phyloP scores from a whole-genome alignment of 2,329 filamentous ascomycete genomes.

The Paraphaeosphaeria sporulosa region DNA sequence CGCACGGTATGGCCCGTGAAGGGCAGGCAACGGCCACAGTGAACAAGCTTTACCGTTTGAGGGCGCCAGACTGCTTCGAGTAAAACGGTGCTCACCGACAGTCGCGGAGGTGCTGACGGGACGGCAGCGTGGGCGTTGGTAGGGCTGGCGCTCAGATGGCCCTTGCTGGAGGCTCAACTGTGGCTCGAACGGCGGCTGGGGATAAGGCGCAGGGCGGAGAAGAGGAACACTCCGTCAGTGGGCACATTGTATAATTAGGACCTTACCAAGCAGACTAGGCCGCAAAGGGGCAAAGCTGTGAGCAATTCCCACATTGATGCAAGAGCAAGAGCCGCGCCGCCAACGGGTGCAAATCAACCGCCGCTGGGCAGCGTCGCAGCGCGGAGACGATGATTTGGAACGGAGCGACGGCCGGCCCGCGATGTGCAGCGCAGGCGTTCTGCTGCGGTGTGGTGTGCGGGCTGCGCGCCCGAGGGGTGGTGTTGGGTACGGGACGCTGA shows the following conservation, averaged over 20 bases:
- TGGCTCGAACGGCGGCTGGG: constrained; percentile 14
- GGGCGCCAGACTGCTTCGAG: constrained; percentile 21
- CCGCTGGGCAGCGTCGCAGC: not conserved
- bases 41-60: constrained; percentile 24
- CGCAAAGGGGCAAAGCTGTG: constrained; percentile 3
- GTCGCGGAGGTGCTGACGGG: constrained; percentile 28
- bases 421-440: not conserved
- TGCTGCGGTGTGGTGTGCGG: not conserved
- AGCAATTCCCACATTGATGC: not conserved
- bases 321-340: constrained; percentile 8
- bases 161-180: constrained; percentile 26
- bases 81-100: constrained; percentile 30
- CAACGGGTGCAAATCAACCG: constrained; percentile 1
- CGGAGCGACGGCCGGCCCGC: too few relatives aligned
- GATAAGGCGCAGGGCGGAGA: constrained; percentile 4
- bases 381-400: not conserved
- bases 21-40: too few relatives aligned
- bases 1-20: not conserved
- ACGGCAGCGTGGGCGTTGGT: constrained; percentile 21
- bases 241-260: constrained; percentile 11
- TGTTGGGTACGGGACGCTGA: too few relatives aligned
- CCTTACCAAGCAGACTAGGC: constrained; percentile 12
- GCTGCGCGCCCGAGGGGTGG: too few relatives aligned
- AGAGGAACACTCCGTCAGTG: not conserved
- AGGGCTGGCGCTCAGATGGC: constrained; percentile 39